Percentiles rank a stretch among this genome's conserved stretches.
Evolutionary conservation across 176 grass and related monocot genomes (phyloP).

Genomic region (Zea luxurians): DNA sequence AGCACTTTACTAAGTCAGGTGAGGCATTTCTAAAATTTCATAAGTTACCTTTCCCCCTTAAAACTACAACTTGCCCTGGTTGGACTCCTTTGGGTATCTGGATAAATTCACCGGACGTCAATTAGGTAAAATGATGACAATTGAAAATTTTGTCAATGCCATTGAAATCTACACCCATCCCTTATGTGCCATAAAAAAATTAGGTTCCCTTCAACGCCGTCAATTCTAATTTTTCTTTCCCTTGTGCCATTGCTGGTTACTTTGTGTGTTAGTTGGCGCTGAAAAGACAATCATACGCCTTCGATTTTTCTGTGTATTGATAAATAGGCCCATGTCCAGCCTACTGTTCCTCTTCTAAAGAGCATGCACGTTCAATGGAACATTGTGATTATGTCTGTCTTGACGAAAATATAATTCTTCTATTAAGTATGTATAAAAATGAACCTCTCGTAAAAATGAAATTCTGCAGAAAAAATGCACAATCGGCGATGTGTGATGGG

Average conservation of each 20-base stretch:
- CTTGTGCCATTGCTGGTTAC: background rate
- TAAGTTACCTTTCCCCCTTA: conserved; percentile 91
- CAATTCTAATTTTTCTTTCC: background rate
- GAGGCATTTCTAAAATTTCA: conserved; percentile 25
- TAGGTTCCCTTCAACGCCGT: background rate
- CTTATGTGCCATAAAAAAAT: background rate
- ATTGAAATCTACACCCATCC: background rate
- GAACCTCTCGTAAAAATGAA: background rate
- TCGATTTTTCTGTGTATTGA: background rate
- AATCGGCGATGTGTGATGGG: background rate
- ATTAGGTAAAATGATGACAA: conserved; percentile 12
- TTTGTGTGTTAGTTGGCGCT: background rate
- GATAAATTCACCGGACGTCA: conserved; percentile 30
- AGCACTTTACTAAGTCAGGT: conserved; percentile 30
- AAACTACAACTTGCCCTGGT: conserved; percentile 66
- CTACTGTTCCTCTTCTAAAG: background rate
- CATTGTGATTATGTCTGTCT: background rate
- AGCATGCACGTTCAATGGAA: background rate
- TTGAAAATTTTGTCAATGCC: background rate
- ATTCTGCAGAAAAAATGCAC: background rate
- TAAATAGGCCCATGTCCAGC: background rate
- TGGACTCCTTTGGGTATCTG: conserved; percentile 96
- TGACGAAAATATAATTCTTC: background rate
- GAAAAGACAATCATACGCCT: background rate
- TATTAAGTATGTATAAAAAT: background rate